Conservation (phyloP, 352 stramenopile species). For the Pythium periplocum region DNA sequence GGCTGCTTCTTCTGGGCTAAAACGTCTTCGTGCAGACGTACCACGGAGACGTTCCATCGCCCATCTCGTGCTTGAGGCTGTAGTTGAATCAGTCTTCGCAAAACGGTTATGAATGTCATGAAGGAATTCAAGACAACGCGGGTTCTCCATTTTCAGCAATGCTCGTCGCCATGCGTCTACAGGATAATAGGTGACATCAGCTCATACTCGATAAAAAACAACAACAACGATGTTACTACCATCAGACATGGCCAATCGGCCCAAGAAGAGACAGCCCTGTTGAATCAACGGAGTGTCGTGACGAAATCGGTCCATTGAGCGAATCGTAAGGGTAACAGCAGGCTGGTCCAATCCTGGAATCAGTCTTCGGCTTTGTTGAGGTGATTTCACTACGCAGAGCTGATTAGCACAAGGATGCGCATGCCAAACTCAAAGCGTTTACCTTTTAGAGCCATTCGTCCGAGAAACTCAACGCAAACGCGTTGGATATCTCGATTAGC, state of each 20-base stretch:
- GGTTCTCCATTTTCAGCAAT: constrained; percentile 6
- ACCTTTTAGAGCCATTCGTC: constrained; percentile 36
- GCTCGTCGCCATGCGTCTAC: constrained; percentile 5
- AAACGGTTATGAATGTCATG: constrained; percentile 3
- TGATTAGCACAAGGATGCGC: no score
- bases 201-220: not conserved
- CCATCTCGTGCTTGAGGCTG: constrained; percentile 13
- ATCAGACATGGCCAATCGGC: constrained; percentile 28
- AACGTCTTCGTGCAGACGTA: constrained; percentile 9
- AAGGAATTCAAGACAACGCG: not conserved
- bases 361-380: no score
- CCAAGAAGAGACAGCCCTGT: constrained; percentile 10
- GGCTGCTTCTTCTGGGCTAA: constrained; percentile 28
- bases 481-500: constrained; percentile 32
- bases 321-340: no score
- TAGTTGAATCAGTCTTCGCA: not conserved
- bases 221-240: constrained; percentile 5
- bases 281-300: no score
- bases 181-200: no score
- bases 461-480: constrained; percentile 31
- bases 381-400: no score
- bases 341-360: no score
- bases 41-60: constrained; percentile 24
- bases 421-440: constrained; percentile 8
- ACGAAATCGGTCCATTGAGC: no score